Evolutionary conservation across 1,139 yeast species (phyloP), one percentile per base, ranked within the genome.

Genomic region (Wickerhamomyces sp.): DNA sequence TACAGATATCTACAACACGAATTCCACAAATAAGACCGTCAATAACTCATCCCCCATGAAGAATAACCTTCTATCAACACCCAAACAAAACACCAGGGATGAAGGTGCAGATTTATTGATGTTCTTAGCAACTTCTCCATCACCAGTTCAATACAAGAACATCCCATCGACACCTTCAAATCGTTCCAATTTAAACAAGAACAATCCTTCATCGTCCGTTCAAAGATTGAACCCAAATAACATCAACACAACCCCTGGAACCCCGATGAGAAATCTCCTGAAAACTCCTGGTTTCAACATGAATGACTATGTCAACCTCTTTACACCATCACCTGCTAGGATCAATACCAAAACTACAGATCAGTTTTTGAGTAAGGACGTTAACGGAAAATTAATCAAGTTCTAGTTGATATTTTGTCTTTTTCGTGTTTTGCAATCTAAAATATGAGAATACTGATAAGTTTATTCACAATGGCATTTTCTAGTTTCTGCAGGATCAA

Each of bases 61-160:
- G 47, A 45, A 46, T 37, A 13, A 36, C 39, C 18, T 49, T 34
- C 37, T 47, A 11, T 49, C 59, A 1, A 49, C 57, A 3, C 59
- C 58, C 18, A 54, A 56, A 35, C 40, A 74, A 46, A 81, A 78
- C 48, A n/a, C 40, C 7, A 31, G 40, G 18, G 87, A 83, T 44
- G 90, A 84, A 62, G 96, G 95, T 7, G 96, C 95, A 1, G 94
- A 85, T 61, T 67, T 88, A 51, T 72, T 88, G 50, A 77, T 88
- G 80, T 88, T 79, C 62, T 71, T 88, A 56, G 95, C 95, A 4
- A 85, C 94, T 6, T 85, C 95, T 4, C 96, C 96, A 1, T 84
- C 93, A 0, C 89, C 91, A 0, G 53, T 51, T 8, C 61, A 57
- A 39, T 56, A 56, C 47, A 54, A 55, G 32, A 53, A 56, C 35